A percentile compares a stretch with the other conserved stretches of the same genome.
These are phyloP conservation scores for Apophysomyces variabilis DNA, from an alignment of 371 early-diverging fungal genomes.

Conservation along the genomic window DNA sequence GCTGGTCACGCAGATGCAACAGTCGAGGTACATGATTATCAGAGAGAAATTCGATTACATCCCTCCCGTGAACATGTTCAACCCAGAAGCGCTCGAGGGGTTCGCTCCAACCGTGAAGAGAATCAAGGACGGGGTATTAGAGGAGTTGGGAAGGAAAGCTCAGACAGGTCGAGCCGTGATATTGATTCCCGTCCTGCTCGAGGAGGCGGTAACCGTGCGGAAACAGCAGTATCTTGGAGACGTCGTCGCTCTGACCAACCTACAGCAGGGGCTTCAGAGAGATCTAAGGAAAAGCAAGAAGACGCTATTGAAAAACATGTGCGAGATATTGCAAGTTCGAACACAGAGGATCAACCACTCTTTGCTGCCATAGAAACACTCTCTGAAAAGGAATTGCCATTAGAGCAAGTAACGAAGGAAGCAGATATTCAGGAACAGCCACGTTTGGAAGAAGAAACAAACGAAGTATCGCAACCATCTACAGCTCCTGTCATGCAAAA, in stretches of 20 bases:
- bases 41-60: background rate
- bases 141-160: background rate
- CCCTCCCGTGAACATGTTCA: background rate
- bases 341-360: background rate
- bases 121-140: background rate
- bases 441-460: conserved; percentile 1
- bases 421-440: background rate
- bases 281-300: background rate
- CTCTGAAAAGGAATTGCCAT: background rate
- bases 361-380: background rate
- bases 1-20: background rate
- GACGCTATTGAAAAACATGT: background rate
- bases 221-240: background rate
- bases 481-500: background rate
- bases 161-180: background rate
- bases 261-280: background rate
- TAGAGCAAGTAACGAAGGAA: background rate
- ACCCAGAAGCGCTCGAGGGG: background rate
- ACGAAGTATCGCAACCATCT: background rate
- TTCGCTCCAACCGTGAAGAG: background rate
- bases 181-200: background rate
- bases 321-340: no score
- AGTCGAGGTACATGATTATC: conserved; percentile 13
- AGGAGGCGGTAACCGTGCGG: background rate
- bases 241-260: background rate